Evolutionary conservation across 768 basidiomycete genomes (phyloP), one percentile per base, ranked within the genome.

Genomic region (Pholiota molesta): DNA sequence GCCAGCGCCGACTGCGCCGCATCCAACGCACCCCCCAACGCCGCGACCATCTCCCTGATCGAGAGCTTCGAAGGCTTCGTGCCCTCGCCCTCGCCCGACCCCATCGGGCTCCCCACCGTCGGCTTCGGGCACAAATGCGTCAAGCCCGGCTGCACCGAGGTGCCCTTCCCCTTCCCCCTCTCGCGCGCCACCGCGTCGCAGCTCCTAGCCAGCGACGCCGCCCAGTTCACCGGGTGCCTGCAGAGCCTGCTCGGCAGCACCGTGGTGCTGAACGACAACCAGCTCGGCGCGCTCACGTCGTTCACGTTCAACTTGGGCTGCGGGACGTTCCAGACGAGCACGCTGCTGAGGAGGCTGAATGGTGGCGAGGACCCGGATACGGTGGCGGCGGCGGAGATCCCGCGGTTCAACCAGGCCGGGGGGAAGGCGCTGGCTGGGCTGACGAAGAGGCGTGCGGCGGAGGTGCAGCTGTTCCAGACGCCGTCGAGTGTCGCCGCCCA

Each of bases 271-370:
- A 78, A 74, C 45, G 77, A 73, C 49, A 77, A 77, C 66, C 77
- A 78, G 60, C 73, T 73, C 66, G 76, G 74, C 23, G 76, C 77
- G 9, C 62, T 78, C 31, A 66, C 71, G 1, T 69, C 71, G 13
- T 76, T 70, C 57, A 64, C 75, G 52, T 77, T 74, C 64, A 77
- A 78, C 59, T 65, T 71, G 13, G 76, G 76, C 26, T 76, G 75
- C 42, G 70, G 68, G 14, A 71, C 63, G 14, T 68, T 74, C 29
- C 55, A 70, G 61, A 62, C 60, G 8, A 76, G 74, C 28, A 75
- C 74, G 13, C 60, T 78, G 62, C 52, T 76, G 55, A 71, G 66
- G 59, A 62, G 77, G 37, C 63, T 78, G 62, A 78, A 78, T 59
- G 65, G 62, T 10, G 77, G 76, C 17, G 74, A 76, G 67, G 66